Evolutionary conservation across 2,329 filamentous ascomycete genomes (phyloP).

Genomic region (Penicillium capsulatum): DNA sequence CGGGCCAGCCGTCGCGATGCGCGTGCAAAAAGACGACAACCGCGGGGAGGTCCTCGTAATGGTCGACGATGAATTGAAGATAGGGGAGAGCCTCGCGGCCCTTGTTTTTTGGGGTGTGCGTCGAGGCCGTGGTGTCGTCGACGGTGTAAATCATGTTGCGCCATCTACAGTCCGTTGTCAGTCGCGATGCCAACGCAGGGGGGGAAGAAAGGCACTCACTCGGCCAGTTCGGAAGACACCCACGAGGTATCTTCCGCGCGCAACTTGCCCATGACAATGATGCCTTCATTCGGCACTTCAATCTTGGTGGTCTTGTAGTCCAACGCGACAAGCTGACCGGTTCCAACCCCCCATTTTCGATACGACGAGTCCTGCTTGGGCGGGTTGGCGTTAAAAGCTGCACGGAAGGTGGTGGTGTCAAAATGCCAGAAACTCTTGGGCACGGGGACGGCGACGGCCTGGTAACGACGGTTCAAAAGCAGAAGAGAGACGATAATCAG

Average conservation of each 20-base stretch:
- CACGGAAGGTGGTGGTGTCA: conserved; percentile 19
- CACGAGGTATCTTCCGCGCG: conserved; percentile 45
- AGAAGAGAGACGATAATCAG: conserved; percentile 30
- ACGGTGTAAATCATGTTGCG: conserved; percentile 44
- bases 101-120: conserved; percentile 40
- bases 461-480: conserved; percentile 27
- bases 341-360: conserved; percentile 22
- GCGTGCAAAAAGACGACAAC: conserved; percentile 55
- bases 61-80: conserved; percentile 45
- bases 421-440: conserved; percentile 28
- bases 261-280: conserved; percentile 44
- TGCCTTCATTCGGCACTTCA: conserved; percentile 35
- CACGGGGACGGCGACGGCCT: conserved; percentile 14
- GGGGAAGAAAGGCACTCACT: conserved; percentile 28
- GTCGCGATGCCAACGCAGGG: background rate
- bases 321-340: conserved; percentile 12
- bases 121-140: conserved; percentile 31
- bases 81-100: conserved; percentile 46
- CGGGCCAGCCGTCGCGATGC: conserved; percentile 45
- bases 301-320: conserved; percentile 28
- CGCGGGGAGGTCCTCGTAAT: conserved; percentile 48
- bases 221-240: conserved; percentile 42
- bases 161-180: conserved; percentile 34
- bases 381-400: conserved; percentile 9
- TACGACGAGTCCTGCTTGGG: conserved; percentile 6